These are phyloP conservation scores for Boletus coccyginus DNA, from an alignment of 768 basidiomycete genomes.

Conservation along the genomic window DNA sequence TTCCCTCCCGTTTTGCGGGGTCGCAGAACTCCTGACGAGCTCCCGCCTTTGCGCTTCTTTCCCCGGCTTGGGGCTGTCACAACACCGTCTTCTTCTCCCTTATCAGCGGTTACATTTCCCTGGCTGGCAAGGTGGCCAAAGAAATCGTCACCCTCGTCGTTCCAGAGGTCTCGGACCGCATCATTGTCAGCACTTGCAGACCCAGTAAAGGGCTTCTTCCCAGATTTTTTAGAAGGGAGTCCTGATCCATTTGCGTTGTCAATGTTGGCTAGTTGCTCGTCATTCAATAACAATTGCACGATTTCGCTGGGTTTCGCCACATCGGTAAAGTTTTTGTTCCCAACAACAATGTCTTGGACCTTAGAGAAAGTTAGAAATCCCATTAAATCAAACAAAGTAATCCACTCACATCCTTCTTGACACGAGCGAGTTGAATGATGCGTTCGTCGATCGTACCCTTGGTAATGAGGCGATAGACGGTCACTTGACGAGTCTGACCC, in stretches of 20 bases:
- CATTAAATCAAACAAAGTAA: neutral
- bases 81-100: conserved; percentile 31
- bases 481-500: conserved; percentile 95
- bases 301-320: conserved; percentile 95
- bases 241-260: conserved; percentile 44
- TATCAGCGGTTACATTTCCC: conserved; percentile 19
- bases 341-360: conserved; percentile 99
- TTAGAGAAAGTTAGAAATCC: conserved; percentile 28
- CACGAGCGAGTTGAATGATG: conserved; percentile 91
- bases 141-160: conserved; percentile 85
- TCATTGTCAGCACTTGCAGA: conserved; percentile 34
- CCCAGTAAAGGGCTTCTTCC: conserved; percentile 35
- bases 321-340: conserved; percentile 92
- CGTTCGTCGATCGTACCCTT: conserved; percentile 95
- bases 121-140: conserved; percentile 56
- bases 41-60: conserved; percentile 35
- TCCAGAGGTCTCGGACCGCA: conserved; percentile 67
- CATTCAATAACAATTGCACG: conserved; percentile 89
- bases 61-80: conserved; percentile 25
- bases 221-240: conserved; percentile 35
- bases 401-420: conserved; percentile 86
- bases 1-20: conserved; percentile 34
- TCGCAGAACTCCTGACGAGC: conserved; percentile 13
- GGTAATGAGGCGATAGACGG: conserved; percentile 92
- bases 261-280: conserved; percentile 83